These are phyloP conservation scores for Apiospora arundinis DNA, from an alignment of 2,329 filamentous ascomycete genomes.

Conservation along the genomic window DNA sequence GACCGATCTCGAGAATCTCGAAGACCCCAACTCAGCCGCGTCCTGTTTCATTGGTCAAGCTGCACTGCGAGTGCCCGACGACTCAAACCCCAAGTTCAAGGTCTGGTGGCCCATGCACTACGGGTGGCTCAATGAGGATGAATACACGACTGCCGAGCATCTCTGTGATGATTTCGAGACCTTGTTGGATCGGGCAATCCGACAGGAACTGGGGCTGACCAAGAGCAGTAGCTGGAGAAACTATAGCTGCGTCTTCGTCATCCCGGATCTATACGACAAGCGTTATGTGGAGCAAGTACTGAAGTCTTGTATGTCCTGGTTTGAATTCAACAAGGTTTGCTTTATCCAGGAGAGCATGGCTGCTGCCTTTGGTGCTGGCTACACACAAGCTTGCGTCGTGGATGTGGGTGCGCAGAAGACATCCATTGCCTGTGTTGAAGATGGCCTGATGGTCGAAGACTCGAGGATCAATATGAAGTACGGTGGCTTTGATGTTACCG, in stretches of 20 bases:
- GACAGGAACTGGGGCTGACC: conserved; percentile 79
- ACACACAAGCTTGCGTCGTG: conserved; percentile 91
- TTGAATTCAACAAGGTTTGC: conserved; percentile 86
- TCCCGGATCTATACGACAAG: conserved; percentile 96
- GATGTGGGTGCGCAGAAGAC: conserved; percentile 98
- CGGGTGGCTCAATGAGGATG: conserved; percentile 88
- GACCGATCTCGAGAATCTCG: conserved; percentile 77
- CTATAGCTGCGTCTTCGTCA: conserved; percentile 96
- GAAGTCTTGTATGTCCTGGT: conserved; percentile 85
- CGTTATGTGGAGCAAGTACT: conserved; percentile 85
- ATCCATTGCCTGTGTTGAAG: conserved; percentile 94
- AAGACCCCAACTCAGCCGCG: conserved; percentile 66
- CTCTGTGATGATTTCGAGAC: conserved; percentile 87
- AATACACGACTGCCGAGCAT: conserved; percentile 81
- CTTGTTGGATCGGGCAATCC: conserved; percentile 85
- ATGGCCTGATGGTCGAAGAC: conserved; percentile 93
- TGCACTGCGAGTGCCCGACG: conserved; percentile 86
- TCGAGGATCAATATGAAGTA: conserved; percentile 95
- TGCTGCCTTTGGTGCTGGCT: conserved; percentile 92
- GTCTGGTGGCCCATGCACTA: conserved; percentile 89
- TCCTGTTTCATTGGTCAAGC: conserved; percentile 80
- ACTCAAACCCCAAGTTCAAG: conserved; percentile 87
- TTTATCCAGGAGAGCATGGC: conserved; percentile 97
- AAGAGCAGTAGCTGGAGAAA: conserved; percentile 83
- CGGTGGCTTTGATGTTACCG: conserved; percentile 90